Evolutionary conservation across 345 rosid genomes (phyloP).

Genomic region (Pugionium dolabratum): DNA sequence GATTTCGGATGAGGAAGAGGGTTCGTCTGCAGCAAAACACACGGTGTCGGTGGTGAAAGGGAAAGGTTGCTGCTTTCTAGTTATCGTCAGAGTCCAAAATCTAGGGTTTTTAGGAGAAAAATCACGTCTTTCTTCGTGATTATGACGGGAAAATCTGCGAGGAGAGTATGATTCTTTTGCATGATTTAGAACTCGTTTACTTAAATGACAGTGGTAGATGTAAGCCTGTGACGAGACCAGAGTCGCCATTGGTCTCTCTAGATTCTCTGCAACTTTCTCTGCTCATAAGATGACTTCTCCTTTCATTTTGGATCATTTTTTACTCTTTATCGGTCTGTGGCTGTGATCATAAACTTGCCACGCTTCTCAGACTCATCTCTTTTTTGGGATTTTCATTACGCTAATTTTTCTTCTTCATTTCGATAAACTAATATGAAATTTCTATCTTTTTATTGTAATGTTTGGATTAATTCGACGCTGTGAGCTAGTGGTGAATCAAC

Average conservation of each 20-base stretch:
- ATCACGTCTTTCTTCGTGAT: constrained; percentile 12
- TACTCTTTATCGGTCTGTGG: neutral
- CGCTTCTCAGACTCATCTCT: constrained; percentile 30
- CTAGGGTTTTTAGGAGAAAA: constrained; percentile 17
- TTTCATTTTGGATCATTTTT: constrained; percentile 19
- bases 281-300: constrained; percentile 27
- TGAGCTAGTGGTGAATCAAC: neutral
- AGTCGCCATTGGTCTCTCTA: constrained; percentile 45
- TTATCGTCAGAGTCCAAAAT: constrained; percentile 6
- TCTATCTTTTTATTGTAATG: neutral
- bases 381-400: neutral
- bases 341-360: constrained; percentile 46
- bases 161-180: constrained; percentile 9
- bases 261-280: constrained; percentile 18
- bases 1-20: constrained; percentile 57
- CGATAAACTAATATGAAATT: neutral
- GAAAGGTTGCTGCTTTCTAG: constrained; percentile 24
- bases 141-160: constrained; percentile 33
- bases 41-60: constrained; percentile 34
- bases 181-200: constrained; percentile 15
- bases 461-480: constrained; percentile 1
- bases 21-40: constrained; percentile 61
- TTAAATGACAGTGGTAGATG: constrained; percentile 33
- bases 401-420: neutral
- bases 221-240: constrained; percentile 44